A percentile compares a stretch with the other conserved stretches of the same genome.
Evolutionary conservation across 2,329 filamentous ascomycete species (phyloP).

Genomic region (Trichocomaceae sp.): DNA sequence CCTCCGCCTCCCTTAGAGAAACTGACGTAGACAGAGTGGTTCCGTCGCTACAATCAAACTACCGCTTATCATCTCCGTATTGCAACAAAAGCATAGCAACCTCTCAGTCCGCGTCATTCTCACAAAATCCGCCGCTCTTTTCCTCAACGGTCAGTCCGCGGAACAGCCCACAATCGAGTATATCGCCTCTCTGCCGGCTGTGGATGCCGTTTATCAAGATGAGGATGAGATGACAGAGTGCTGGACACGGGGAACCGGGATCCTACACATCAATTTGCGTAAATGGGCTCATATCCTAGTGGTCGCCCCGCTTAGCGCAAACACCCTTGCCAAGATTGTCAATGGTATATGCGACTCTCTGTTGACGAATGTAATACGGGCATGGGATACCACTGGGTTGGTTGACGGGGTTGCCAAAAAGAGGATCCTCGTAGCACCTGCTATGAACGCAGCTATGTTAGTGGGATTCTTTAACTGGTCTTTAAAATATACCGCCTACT

Average conservation of each 20-base stretch:
- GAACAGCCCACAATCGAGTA: constrained; percentile 67
- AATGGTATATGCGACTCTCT: constrained; percentile 73
- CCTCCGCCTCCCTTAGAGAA: constrained; percentile 50
- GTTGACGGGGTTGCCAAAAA: constrained; percentile 51
- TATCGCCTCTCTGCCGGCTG: constrained; percentile 57
- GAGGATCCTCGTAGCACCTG: constrained; percentile 67
- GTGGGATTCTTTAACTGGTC: background rate
- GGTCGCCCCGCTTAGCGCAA: constrained; percentile 75
- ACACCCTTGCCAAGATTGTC: constrained; percentile 76
- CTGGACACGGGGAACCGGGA: constrained; percentile 71
- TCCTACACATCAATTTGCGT: constrained; percentile 84
- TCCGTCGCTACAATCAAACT: constrained; percentile 88
- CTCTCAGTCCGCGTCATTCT: constrained; percentile 82
- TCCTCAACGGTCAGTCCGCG: constrained; percentile 65
- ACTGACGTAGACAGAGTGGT: constrained; percentile 41
- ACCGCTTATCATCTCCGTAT: constrained; percentile 52
- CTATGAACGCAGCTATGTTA: constrained; percentile 85
- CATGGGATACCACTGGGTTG: constrained; percentile 73
- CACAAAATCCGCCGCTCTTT: constrained; percentile 65
- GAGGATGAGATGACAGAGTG: constrained; percentile 72
- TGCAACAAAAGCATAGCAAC: constrained; percentile 41
- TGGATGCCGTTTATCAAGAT: constrained; percentile 76
- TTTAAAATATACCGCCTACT: background rate
- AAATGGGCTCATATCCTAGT: constrained; percentile 75
- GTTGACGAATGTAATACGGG: constrained; percentile 65